Evolutionary conservation across 139 green algal genomes (phyloP).

Genomic region (Ettlia oleoabundans): DNA sequence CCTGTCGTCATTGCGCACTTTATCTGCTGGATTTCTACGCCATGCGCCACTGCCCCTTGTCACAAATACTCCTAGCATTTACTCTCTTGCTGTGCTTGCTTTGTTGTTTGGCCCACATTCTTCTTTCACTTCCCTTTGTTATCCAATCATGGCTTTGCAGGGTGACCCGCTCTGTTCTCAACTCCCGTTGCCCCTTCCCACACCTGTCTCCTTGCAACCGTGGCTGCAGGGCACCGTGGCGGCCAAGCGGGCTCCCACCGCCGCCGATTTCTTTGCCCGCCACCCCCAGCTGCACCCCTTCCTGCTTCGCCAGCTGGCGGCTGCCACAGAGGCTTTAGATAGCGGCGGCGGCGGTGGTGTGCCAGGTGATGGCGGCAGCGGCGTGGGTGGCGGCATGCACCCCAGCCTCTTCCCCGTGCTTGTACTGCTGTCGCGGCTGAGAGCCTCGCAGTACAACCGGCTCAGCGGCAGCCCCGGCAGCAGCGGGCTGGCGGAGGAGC

Average conservation of each 20-base stretch:
- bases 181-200: background rate
- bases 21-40: too few species aligned
- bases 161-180: background rate
- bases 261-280: conserved; percentile 84
- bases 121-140: too few species aligned
- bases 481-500: conserved; percentile 3
- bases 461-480: conserved; percentile 12
- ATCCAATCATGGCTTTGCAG: background rate
- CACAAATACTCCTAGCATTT: too few species aligned
- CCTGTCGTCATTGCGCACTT: background rate
- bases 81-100: too few species aligned
- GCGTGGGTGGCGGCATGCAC: conserved; percentile 50
- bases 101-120: too few species aligned
- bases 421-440: conserved; percentile 76
- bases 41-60: too few species aligned
- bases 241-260: conserved; percentile 61
- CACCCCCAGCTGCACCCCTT: conserved; percentile 86
- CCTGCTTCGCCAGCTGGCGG: conserved; percentile 68
- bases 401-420: conserved; percentile 84
- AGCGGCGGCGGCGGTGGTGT: background rate
- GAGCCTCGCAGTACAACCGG: conserved; percentile 11
- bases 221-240: conserved; percentile 37
- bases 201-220: background rate
- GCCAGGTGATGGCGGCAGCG: background rate
- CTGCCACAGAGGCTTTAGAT: conserved; percentile 43